Conservation (phyloP, 768 basidiomycete species). For the Neoboletus magnificus region DNA sequence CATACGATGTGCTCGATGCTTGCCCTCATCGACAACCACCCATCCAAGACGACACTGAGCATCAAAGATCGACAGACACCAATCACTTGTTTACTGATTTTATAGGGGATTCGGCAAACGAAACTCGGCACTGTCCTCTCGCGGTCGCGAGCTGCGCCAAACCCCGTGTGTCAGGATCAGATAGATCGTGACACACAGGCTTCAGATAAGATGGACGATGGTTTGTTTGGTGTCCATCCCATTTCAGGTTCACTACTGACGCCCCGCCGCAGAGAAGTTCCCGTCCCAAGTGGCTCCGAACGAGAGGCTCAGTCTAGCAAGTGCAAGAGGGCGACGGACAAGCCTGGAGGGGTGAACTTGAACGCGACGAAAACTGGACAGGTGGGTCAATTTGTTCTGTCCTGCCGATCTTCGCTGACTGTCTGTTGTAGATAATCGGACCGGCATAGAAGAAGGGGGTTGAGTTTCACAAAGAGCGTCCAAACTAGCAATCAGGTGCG, state of each 20-base stretch:
- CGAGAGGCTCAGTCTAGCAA: conserved; percentile 1
- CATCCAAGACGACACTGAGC: background rate
- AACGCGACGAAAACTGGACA: background rate
- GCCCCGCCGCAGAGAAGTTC: background rate
- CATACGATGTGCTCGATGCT: background rate
- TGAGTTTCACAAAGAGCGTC: background rate
- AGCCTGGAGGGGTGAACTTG: background rate
- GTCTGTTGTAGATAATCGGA: background rate
- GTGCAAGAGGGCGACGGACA: background rate
- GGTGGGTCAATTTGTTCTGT: too few relatives aligned
- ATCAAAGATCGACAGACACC: background rate
- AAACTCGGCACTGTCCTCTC: background rate
- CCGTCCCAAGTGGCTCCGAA: conserved; percentile 9
- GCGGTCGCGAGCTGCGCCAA: conserved; percentile 4
- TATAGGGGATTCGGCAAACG: background rate
- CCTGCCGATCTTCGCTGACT: background rate
- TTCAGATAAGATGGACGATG: conserved; percentile 3
- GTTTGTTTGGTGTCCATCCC: background rate
- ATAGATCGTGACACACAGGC: background rate
- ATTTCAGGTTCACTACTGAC: background rate
- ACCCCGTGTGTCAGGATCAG: background rate
- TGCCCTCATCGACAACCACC: too few relatives aligned
- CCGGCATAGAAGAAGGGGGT: background rate
- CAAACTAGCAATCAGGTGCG: conserved; percentile 20
- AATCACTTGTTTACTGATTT: background rate